A percentile compares a stretch with the other conserved stretches of the same genome.
These are phyloP conservation scores for Fusarium agapanthi DNA, from an alignment of 2,329 filamentous ascomycete species.

Conservation along the genomic window DNA sequence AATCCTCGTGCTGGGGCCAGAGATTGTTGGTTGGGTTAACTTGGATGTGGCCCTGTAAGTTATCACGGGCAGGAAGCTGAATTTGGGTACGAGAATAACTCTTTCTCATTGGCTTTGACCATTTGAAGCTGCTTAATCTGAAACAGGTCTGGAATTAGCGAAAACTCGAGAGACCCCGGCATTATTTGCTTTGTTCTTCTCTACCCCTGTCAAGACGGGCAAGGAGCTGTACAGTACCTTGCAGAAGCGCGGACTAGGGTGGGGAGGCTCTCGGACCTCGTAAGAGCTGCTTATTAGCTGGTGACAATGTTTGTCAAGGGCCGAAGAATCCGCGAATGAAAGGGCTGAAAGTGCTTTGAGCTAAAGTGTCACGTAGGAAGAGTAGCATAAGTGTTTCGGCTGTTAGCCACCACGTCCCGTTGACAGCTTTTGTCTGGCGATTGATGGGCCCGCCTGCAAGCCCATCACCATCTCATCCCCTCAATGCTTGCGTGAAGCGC, in stretches of 20 bases:
- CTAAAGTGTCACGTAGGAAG: not conserved
- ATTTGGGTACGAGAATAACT: not conserved
- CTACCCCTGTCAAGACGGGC: constrained; percentile 22
- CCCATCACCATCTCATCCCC: not conserved
- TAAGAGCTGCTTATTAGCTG: not conserved
- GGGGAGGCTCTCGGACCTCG: constrained; percentile 4
- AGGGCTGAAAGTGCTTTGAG: not conserved
- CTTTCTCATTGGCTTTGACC: constrained; percentile 19
- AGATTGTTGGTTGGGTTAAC: constrained; percentile 8
- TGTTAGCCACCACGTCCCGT: not conserved
- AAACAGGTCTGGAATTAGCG: constrained; percentile 32
- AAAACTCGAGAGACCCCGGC: not conserved
- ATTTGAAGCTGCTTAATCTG: constrained; percentile 19
- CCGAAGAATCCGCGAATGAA: not conserved
- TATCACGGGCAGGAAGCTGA: constrained; percentile 7
- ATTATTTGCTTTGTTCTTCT: not conserved
- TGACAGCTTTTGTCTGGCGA: not conserved
- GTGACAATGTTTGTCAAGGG: not conserved
- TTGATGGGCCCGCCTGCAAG: not conserved
- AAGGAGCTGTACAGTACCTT: constrained; percentile 26
- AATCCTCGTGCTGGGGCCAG: constrained; percentile 11
- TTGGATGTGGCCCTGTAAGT: not conserved
- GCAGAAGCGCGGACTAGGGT: constrained; percentile 21
- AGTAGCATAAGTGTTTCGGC: constrained; percentile 10
- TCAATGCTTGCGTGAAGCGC: not conserved